Percentiles rank a stretch among this genome's conserved stretches.
phyloP scores from a whole-genome alignment of 2,329 filamentous ascomycete species.

The Trichophyton benhamiae region DNA sequence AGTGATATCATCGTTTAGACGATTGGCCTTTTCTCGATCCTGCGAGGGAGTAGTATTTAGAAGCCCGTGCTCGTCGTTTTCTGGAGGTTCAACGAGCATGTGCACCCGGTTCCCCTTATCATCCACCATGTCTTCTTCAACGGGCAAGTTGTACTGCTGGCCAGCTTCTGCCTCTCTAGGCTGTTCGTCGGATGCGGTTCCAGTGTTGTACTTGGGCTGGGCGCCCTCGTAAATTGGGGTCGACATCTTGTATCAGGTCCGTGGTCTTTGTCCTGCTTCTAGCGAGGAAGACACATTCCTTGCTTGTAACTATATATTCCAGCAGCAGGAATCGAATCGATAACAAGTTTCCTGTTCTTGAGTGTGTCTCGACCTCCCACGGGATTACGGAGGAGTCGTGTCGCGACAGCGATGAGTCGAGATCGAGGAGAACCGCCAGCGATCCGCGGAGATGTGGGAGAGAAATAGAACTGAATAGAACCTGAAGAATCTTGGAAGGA shows the following conservation, averaged over 20 bases:
- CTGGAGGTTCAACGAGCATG: background rate
- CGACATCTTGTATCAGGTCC: constrained; percentile 15
- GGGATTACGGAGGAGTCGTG: too few species aligned
- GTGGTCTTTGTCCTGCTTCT: constrained; percentile 13
- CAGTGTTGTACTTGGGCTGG: constrained; percentile 6
- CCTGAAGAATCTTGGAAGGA: background rate
- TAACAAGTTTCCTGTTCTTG: background rate
- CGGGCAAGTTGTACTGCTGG: background rate
- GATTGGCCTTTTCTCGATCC: constrained; percentile 46
- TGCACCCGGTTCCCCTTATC: background rate
- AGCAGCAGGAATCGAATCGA: background rate
- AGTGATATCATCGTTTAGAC: constrained; percentile 54
- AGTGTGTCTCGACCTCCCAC: too few species aligned
- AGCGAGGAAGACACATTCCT: constrained; percentile 23
- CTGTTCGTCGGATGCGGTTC: background rate
- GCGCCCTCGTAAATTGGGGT: constrained; percentile 15
- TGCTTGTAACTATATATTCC: constrained; percentile 9
- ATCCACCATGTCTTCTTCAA: background rate
- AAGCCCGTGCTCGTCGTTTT: background rate
- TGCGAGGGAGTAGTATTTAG: constrained; percentile 39
- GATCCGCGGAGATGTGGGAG: background rate
- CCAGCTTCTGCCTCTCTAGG: background rate
- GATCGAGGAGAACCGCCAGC: background rate
- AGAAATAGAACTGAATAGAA: background rate
- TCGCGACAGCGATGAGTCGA: background rate